A percentile compares a stretch with the other conserved stretches of the same genome.
Evolutionary conservation across 129 eudicot genomes (phyloP).

Genomic region (Solidago caesia): DNA sequence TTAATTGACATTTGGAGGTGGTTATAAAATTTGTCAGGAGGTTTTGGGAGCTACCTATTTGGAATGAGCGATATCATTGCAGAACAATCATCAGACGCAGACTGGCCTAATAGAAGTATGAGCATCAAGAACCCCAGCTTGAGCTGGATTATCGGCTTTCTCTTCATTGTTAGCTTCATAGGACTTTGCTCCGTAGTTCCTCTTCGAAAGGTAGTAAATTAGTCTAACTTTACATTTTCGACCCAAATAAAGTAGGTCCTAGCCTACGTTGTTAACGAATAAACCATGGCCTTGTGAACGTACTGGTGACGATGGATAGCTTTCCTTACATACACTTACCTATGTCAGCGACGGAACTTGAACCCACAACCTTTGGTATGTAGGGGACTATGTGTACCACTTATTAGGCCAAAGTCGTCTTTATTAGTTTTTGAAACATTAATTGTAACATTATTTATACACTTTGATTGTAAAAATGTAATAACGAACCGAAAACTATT

Average conservation of each 20-base stretch:
- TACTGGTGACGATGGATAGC: no score
- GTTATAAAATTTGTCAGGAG: constrained; percentile 28
- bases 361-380: no score
- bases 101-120: constrained; percentile 25
- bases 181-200: constrained; percentile 71
- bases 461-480: no score
- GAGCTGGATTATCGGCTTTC: constrained; percentile 63
- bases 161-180: constrained; percentile 62
- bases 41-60: constrained; percentile 45
- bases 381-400: no score
- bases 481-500: no score
- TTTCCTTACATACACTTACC: no score
- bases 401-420: no score
- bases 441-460: background rate
- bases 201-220: constrained; percentile 51
- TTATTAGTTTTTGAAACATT: background rate
- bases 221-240: background rate
- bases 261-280: background rate
- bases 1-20: background rate
- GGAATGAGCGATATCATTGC: constrained; percentile 43
- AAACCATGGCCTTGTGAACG: background rate
- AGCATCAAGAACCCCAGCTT: constrained; percentile 66
- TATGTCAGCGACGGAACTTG: no score
- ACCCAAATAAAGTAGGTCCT: background rate
- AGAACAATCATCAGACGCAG: constrained; percentile 26